Conservation (phyloP, 768 basidiomycete genomes). For the Lactarius evosmus region DNA sequence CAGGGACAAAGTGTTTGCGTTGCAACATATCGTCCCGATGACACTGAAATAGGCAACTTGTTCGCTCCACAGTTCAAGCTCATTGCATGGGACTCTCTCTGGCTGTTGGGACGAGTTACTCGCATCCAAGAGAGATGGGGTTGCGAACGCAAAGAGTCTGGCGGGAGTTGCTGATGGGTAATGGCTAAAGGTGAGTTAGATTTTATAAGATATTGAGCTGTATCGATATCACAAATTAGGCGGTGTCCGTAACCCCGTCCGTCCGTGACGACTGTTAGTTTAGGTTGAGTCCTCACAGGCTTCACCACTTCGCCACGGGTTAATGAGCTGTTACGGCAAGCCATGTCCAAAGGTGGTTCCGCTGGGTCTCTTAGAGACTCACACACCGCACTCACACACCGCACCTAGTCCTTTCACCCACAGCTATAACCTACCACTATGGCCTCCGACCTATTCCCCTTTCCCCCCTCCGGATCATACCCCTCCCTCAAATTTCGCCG, state of each 20-base stretch:
- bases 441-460: background rate
- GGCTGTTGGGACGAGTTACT: conserved; percentile 96
- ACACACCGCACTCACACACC: too few relatives aligned
- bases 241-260: too few relatives aligned
- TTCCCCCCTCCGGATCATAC: background rate
- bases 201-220: background rate
- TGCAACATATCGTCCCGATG: conserved; percentile 6
- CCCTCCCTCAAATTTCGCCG: conserved; percentile 8
- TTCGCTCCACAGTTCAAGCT: too few relatives aligned
- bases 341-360: background rate
- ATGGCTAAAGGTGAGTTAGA: conserved; percentile 51
- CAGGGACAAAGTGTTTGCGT: conserved; percentile 35
- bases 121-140: too few relatives aligned
- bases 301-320: background rate
- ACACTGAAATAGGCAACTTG: conserved; percentile 58
- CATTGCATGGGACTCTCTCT: conserved; percentile 92
- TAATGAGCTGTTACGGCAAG: background rate
- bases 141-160: conserved; percentile 58
- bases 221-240: too few relatives aligned
- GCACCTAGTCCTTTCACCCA: background rate
- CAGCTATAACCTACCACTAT: background rate
- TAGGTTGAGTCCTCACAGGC: background rate
- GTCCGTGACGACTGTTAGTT: too few relatives aligned
- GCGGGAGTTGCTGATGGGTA: conserved; percentile 65
- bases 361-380: too few relatives aligned